These are phyloP conservation scores for Artomyces pyxidatus DNA, from an alignment of 768 basidiomycete species.

Conservation along the genomic window DNA sequence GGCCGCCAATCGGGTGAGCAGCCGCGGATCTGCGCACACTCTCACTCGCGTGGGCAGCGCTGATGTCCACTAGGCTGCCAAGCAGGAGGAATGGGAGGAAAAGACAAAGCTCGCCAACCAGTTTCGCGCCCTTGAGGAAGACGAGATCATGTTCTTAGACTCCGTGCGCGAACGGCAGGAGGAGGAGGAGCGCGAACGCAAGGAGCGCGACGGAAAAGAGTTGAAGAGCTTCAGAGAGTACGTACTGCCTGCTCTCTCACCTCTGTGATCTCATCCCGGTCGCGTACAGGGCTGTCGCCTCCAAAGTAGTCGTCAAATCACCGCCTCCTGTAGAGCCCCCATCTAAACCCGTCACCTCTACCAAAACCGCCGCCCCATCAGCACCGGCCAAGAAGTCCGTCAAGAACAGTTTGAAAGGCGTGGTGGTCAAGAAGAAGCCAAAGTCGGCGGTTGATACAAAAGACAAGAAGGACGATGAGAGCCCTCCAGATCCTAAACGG, in stretches of 20 bases:
- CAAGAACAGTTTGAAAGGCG: slow-evolving; percentile 68
- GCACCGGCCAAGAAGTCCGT: slow-evolving; percentile 45
- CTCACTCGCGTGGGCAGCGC: slow-evolving; percentile 1
- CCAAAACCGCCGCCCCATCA: slow-evolving; percentile 22
- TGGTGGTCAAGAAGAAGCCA: slow-evolving; percentile 69
- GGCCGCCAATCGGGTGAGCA: slow-evolving; percentile 73
- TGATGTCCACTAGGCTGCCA: slow-evolving; percentile 52
- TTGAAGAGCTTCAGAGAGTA: slow-evolving; percentile 74
- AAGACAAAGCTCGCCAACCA: slow-evolving; percentile 84
- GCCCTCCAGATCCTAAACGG: slow-evolving; percentile 37
- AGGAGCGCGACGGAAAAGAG: slow-evolving; percentile 71
- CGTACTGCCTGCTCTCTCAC: slow-evolving; percentile 9
- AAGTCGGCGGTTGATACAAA: slow-evolving; percentile 27
- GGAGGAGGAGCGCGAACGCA: slow-evolving; percentile 68
- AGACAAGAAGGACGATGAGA: slow-evolving; percentile 5
- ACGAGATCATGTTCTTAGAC: slow-evolving; percentile 85
- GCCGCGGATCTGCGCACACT: slow-evolving; percentile 15
- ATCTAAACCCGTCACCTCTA: slow-evolving; percentile 12
- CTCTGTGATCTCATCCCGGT: slow-evolving; percentile 2
- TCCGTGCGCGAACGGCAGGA: slow-evolving; percentile 70
- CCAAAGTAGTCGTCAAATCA: slow-evolving; percentile 41
- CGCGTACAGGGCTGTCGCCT: slow-evolving; percentile 55
- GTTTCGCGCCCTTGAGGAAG: slow-evolving; percentile 83
- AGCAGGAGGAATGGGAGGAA: slow-evolving; percentile 92
- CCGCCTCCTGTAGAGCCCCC: slow-evolving; percentile 22